Base-by-base conservation (phyloP, 768 basidiomycete genomes). In the Chiua virens region DNA sequence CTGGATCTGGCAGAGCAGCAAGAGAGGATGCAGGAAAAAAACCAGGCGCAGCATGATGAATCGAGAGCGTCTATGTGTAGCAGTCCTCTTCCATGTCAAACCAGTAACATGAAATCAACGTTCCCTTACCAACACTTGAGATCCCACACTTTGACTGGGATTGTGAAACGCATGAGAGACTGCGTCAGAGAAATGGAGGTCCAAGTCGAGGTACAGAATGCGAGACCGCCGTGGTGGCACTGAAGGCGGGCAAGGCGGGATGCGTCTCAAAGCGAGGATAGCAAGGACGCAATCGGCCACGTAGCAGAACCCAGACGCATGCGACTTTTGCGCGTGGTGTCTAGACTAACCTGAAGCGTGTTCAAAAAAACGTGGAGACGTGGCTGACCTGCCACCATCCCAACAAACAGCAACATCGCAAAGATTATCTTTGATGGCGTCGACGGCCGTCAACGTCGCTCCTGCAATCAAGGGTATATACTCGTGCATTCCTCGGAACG, bases 251-350 rank as follows among this genome's bases (percentile, higher is more conserved):
- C 32, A 47, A 45, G 64, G 55, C 1, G 60, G 56, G 6, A 71
- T 53, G 18, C 76, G 75, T 56, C 80, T 83, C 38, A 97, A 77
- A 5, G 79, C 73, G 50, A 95, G 78, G 51, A 97, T 83, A 1
- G 87, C 87, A 2, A 98, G 78, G 10, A 93, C 80, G 48, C 87
- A 85, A 64, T 98, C 95, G 2, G 92, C 89, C 20, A 98, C 88
- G 64, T 97, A 98, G 73, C 95, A 98, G 70, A 90, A 98, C 0
- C 95, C 95, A 4, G 89, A 83, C 1, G 93, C 93, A 38, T 74
- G 76, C 0, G 81, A 77, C 64, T 90, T 87, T 45, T 83, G 80
- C 0, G 90, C 89, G 60, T 97, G 95, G 60, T 96, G 95, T 60
- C 93, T 85, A 45, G 14, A 51, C 30, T 43, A 34, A 15, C 25